A percentile compares a stretch with the other conserved stretches of the same genome.
Evolutionary conservation across 257 asterid genomes (phyloP).

Genomic region (Gynochthodes officinalis): DNA sequence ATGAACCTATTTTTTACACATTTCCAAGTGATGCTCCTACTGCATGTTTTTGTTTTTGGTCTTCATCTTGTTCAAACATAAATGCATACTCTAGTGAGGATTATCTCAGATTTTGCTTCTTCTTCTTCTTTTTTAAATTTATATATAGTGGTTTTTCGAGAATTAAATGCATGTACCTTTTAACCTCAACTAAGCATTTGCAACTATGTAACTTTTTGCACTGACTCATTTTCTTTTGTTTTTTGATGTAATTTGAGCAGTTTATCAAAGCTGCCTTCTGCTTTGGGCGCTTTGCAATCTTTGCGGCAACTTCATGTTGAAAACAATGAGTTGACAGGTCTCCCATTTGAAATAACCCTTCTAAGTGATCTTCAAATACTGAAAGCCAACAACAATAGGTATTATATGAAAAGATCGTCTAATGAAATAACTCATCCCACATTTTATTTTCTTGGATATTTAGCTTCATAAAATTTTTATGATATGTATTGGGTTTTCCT

Average conservation of each 20-base stretch:
- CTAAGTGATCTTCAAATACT: conserved; percentile 64
- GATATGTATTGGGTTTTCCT: not conserved
- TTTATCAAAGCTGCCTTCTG: conserved; percentile 61
- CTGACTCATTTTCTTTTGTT: not conserved
- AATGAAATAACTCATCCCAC: not conserved
- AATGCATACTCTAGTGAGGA: not conserved
- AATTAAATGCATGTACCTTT: not conserved
- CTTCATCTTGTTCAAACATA: not conserved
- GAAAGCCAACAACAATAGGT: conserved; percentile 85
- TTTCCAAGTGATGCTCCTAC: not conserved
- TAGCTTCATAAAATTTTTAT: not conserved
- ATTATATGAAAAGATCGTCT: conserved; percentile 7
- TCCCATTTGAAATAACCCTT: conserved; percentile 73
- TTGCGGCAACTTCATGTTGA: conserved; percentile 65
- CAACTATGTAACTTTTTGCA: not conserved
- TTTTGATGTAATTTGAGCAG: conserved; percentile 35
- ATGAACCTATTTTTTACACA: not conserved
- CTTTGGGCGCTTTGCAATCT: conserved; percentile 61
- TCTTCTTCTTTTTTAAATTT: too few relatives aligned
- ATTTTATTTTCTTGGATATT: not conserved
- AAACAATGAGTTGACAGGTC: conserved; percentile 52
- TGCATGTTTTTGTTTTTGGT: not conserved
- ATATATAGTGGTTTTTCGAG: not conserved
- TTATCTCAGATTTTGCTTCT: not conserved
- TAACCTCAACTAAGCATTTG: not conserved